A percentile compares a stretch with the other conserved stretches of the same genome.
phyloP scores from a whole-genome alignment of 2,329 filamentous ascomycete genomes.

The Cytospora mali region DNA sequence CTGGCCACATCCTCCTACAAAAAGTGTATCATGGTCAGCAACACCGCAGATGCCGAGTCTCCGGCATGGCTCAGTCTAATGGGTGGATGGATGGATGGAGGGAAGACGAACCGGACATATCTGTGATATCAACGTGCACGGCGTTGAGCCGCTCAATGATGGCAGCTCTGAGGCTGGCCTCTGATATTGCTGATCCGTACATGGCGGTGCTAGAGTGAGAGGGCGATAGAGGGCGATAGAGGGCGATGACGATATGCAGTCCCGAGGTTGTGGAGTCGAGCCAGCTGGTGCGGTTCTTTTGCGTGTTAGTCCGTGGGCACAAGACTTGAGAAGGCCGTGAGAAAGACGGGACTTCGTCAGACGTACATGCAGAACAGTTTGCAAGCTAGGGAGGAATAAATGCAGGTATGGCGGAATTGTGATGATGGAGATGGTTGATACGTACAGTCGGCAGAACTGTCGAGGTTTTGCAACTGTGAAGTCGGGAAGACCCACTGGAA shows the following conservation, averaged over 20 bases:
- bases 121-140: slow-evolving; percentile 81
- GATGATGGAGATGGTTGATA: background rate
- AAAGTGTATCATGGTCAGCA: background rate
- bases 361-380: background rate
- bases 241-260: background rate
- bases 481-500: background rate
- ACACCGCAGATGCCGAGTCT: background rate
- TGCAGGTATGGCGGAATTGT: background rate
- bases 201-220: slow-evolving; percentile 40
- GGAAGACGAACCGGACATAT: slow-evolving; percentile 76
- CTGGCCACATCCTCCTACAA: slow-evolving; percentile 62
- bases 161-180: slow-evolving; percentile 68
- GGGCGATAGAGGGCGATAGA: background rate
- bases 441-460: background rate
- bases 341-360: background rate
- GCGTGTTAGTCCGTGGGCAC: background rate
- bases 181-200: slow-evolving; percentile 67
- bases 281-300: background rate
- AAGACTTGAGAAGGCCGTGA: background rate
- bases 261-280: slow-evolving; percentile 1
- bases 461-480: background rate
- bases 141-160: slow-evolving; percentile 73
- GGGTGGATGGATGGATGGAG: background rate
- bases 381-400: background rate
- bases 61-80: background rate